Conservation (phyloP, 2,329 filamentous ascomycete genomes). For the Pseudogymnoascus sp. region DNA sequence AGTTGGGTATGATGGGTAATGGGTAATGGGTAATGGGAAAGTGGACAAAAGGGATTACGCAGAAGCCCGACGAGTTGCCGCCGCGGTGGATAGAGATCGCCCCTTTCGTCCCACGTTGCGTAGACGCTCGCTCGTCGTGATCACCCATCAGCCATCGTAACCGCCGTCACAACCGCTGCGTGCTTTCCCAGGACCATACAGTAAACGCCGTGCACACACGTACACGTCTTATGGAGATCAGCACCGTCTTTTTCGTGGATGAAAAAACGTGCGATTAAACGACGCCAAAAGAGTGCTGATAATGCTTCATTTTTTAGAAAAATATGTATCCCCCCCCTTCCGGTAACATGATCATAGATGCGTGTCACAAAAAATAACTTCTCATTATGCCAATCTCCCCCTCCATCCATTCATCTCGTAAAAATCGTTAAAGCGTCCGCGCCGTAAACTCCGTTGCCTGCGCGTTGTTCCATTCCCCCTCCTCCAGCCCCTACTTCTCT, state of each 20-base stretch:
- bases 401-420: not conserved
- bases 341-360: not conserved
- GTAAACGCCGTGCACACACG: not conserved
- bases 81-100: not conserved
- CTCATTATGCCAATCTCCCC: slow-evolving; percentile 1
- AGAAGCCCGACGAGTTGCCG: not conserved
- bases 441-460: slow-evolving; percentile 6
- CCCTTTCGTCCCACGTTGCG: not conserved
- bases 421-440: slow-evolving; percentile 5
- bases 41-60: not conserved
- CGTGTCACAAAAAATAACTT: not conserved
- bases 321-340: not conserved
- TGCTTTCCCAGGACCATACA: not conserved
- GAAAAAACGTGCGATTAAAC: not conserved
- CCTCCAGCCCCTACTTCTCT: slow-evolving; percentile 12
- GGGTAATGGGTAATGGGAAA: too few relatives aligned
- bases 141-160: not conserved
- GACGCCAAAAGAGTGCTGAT: not conserved
- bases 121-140: not conserved
- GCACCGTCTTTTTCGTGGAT: not conserved
- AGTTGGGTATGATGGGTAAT: too few relatives aligned
- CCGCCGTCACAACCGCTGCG: not conserved
- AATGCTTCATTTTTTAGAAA: not conserved
- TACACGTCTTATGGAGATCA: not conserved
- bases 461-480: slow-evolving; percentile 1